A percentile compares a stretch with the other conserved stretches of the same genome.
phyloP scores from a whole-genome alignment of 2,329 filamentous ascomycete genomes.

The Xylariaceae sp. region DNA sequence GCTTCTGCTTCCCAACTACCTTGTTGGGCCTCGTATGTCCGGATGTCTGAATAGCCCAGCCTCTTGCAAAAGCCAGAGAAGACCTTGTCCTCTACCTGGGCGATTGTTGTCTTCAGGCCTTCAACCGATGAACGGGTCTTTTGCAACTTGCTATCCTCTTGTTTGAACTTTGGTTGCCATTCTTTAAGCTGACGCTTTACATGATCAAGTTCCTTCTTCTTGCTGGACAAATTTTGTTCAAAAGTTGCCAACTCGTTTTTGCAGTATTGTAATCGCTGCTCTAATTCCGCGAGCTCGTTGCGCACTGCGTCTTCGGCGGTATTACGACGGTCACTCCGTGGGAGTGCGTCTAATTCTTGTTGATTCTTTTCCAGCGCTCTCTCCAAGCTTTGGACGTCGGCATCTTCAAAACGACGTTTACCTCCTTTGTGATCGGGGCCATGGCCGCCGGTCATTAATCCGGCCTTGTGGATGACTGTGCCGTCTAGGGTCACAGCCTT shows the following conservation, averaged over 20 bases:
- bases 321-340: slow-evolving; percentile 70
- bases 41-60: slow-evolving; percentile 83
- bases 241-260: slow-evolving; percentile 74
- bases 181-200: slow-evolving; percentile 70
- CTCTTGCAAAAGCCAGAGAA: slow-evolving; percentile 82
- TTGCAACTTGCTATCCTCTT: slow-evolving; percentile 66
- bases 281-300: slow-evolving; percentile 72
- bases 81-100: slow-evolving; percentile 80
- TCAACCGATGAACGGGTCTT: slow-evolving; percentile 48
- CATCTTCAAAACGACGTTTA: slow-evolving; percentile 82
- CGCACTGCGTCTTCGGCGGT: slow-evolving; percentile 77
- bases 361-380: slow-evolving; percentile 70
- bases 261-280: slow-evolving; percentile 67
- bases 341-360: slow-evolving; percentile 73
- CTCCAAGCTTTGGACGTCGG: slow-evolving; percentile 80
- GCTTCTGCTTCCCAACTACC: slow-evolving; percentile 89
- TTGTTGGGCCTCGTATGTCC: slow-evolving; percentile 90
- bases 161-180: slow-evolving; percentile 70
- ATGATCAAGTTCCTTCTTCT: slow-evolving; percentile 74
- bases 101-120: slow-evolving; percentile 60
- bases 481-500: slow-evolving; percentile 94
- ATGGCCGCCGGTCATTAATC: slow-evolving; percentile 92
- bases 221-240: slow-evolving; percentile 78
- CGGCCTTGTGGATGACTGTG: slow-evolving; percentile 94
- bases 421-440: slow-evolving; percentile 69